Evolutionary conservation across 1,284 basidiomycete species (phyloP).

Genomic region (Moniliophthora roreri): DNA sequence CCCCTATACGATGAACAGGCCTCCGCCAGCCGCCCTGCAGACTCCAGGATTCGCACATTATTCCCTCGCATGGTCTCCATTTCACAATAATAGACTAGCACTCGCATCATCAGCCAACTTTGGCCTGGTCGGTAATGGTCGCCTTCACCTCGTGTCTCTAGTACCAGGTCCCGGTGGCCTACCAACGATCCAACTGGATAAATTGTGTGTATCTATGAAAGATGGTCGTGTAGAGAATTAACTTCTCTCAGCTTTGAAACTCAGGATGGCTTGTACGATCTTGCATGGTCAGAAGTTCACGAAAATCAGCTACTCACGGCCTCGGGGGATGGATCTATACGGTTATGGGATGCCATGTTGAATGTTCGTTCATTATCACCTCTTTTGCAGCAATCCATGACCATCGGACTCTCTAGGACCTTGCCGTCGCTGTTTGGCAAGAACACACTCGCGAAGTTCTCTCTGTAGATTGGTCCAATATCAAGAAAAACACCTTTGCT

Average conservation of each 20-base stretch:
- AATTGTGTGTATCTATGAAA: slow-evolving; percentile 51
- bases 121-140: slow-evolving; percentile 92
- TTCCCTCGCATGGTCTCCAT: slow-evolving; percentile 88
- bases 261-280: slow-evolving; percentile 90
- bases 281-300: slow-evolving; percentile 92
- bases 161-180: slow-evolving; percentile 45
- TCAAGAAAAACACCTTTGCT: slow-evolving; percentile 88
- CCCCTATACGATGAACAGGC: slow-evolving; percentile 40
- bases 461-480: slow-evolving; percentile 96
- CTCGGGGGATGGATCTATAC: slow-evolving; percentile 90
- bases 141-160: slow-evolving; percentile 71
- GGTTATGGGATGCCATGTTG: slow-evolving; percentile 89
- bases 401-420: slow-evolving; percentile 58
- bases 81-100: slow-evolving; percentile 80
- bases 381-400: slow-evolving; percentile 10
- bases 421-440: slow-evolving; percentile 90
- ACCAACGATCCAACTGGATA: slow-evolving; percentile 56
- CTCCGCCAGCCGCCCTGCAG: slow-evolving; percentile 52
- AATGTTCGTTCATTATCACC: slow-evolving; percentile 56
- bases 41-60: slow-evolving; percentile 91
- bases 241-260: slow-evolving; percentile 76
- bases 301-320: slow-evolving; percentile 92
- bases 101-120: slow-evolving; percentile 93
- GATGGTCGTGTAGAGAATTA: slow-evolving; percentile 6
- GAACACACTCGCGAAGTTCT: slow-evolving; percentile 94